Conservation (phyloP, 2,329 filamentous ascomycete genomes). For the Hypoxylon sp. region DNA sequence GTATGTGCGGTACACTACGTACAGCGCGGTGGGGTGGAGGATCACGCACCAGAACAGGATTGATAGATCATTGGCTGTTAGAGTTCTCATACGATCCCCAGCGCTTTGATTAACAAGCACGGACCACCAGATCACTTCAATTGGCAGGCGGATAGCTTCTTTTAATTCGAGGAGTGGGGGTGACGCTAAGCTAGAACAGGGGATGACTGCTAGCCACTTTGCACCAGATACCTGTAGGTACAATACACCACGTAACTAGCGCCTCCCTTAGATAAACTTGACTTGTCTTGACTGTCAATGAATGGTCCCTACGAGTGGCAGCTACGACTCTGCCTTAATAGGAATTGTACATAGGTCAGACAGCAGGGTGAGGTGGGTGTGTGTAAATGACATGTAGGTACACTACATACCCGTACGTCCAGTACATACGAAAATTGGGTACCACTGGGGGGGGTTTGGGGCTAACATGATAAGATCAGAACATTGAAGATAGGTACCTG, state of each 20-base stretch:
- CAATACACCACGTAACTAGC: background rate
- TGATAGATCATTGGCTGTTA: slow-evolving; percentile 42
- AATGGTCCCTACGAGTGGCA: background rate
- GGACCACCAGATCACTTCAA: slow-evolving; percentile 29
- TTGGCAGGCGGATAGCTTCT: slow-evolving; percentile 24
- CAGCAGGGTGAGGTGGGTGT: background rate
- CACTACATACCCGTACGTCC: background rate
- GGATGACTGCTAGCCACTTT: slow-evolving; percentile 22
- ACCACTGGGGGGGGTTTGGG: too few species aligned
- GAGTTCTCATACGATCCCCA: slow-evolving; percentile 38
- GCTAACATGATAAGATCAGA: background rate
- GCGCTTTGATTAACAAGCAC: slow-evolving; percentile 40
- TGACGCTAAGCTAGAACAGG: slow-evolving; percentile 26
- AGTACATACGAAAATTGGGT: too few species aligned
- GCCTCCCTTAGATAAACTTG: slow-evolving; percentile 1
- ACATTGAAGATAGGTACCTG: too few species aligned
- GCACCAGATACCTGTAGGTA: slow-evolving; percentile 9
- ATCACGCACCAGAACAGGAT: slow-evolving; percentile 10
- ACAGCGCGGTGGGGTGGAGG: slow-evolving; percentile 12
- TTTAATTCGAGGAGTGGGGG: slow-evolving; percentile 33
- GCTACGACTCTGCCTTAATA: slow-evolving; percentile 4
- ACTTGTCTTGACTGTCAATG: too few species aligned
- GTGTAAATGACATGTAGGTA: background rate
- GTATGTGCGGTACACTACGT: too few species aligned
- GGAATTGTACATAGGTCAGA: slow-evolving; percentile 1